These are phyloP conservation scores for Magnolia kwangsiensis DNA, from an alignment of 164 flowering plant species.

Conservation along the genomic window DNA sequence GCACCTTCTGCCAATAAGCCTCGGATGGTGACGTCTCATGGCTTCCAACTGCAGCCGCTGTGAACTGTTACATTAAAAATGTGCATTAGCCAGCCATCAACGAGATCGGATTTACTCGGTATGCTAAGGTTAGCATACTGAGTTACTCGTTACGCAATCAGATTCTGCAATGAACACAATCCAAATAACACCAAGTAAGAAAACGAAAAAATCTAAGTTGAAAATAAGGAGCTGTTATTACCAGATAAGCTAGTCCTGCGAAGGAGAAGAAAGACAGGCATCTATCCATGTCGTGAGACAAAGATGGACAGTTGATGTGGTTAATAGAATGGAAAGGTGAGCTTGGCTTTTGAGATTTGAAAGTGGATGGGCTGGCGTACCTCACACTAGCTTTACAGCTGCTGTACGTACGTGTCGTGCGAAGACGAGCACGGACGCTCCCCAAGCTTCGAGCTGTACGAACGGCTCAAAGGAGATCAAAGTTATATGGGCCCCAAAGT, in stretches of 20 bases:
- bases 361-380: too few relatives aligned
- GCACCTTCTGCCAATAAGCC: constrained; percentile 31
- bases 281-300: background rate
- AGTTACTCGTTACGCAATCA: too few relatives aligned
- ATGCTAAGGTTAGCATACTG: too few relatives aligned
- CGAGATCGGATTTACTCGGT: too few relatives aligned
- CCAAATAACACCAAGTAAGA: background rate
- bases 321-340: background rate
- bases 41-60: constrained; percentile 24
- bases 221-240: too few relatives aligned
- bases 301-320: background rate
- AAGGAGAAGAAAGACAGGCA: background rate
- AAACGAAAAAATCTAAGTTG: background rate
- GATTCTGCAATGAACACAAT: background rate
- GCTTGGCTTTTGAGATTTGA: background rate
- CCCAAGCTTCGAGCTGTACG: too few relatives aligned
- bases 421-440: too few relatives aligned
- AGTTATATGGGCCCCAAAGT: too few relatives aligned
- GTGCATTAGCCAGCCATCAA: too few relatives aligned
- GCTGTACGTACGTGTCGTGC: too few relatives aligned
- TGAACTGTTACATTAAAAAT: background rate
- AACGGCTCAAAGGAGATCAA: too few relatives aligned
- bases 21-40: constrained; percentile 29
- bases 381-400: too few relatives aligned
- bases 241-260: background rate